Base-by-base conservation (phyloP, 2,329 filamentous ascomycete genomes). In the Cladosporium sp. region DNA sequence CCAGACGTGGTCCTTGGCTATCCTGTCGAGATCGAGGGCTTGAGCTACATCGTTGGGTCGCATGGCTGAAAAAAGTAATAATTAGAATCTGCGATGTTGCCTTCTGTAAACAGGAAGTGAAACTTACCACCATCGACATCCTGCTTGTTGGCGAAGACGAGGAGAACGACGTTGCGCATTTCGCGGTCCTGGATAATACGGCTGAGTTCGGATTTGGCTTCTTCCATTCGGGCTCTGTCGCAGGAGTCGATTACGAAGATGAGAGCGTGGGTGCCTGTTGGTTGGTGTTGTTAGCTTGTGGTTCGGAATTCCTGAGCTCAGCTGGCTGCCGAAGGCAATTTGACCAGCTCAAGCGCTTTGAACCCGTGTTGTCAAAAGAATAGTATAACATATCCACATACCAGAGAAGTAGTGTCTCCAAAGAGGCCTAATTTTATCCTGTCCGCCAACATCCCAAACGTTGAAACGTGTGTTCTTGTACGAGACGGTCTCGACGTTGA, bases 391-490 rank as follows among this genome's bases (percentile, higher is more conserved):
- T 28, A 25, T 5, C 0, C 51, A 64, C 61, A 14, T 39, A 78
- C 80, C 81, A 84, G 96, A 93, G 89, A 98, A 99, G 86, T 99
- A 99, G 84, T 98, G 95, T 85, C 95, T 93, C 95, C 95, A 99
- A 78, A 99, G 86, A 79, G 95, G 95, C 81, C 95, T 89, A 80
- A 99, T 99, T 91, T 98, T 98, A 89, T 99, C 95, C 87, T 99
- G 95, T 82, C 95, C 95, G 86, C 95, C 95, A 78, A 99, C 95
- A 86, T 98, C 95, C 95, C 95, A 99, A 80, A 99, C 95, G 81
- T 94, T 98, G 88, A 99, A 99, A 81, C 97, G 93, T 77, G 97
- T 97, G 89, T 99, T 99, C 89, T 97, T 97, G 88, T 98, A 98
- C 81, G 96, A 93, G 81, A 99, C 95, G 65, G 95, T 98, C 88